These are phyloP conservation scores for Cadophora luteo-olivacea DNA, from an alignment of 2,329 filamentous ascomycete genomes.

Conservation along the genomic window DNA sequence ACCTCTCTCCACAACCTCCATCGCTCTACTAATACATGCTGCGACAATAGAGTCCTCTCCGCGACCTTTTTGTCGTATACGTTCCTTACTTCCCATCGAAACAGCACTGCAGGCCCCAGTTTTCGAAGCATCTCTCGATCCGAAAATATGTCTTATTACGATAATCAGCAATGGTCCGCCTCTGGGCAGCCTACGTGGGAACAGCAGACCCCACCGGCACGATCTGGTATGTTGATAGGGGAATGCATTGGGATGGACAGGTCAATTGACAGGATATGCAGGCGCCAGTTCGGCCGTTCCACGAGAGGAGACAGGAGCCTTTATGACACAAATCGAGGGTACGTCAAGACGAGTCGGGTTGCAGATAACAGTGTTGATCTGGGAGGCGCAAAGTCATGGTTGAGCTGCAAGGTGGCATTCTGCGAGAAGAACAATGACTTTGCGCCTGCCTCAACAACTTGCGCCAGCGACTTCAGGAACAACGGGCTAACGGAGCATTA, in stretches of 20 bases:
- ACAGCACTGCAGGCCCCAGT: constrained; percentile 43
- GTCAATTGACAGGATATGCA: constrained; percentile 48
- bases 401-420: constrained; percentile 18
- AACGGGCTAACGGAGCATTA: constrained; percentile 33
- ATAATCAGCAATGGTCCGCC: constrained; percentile 69
- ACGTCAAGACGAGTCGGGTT: constrained; percentile 51
- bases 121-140: constrained; percentile 43
- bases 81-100: constrained; percentile 42
- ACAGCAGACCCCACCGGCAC: constrained; percentile 73
- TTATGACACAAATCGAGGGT: constrained; percentile 90
- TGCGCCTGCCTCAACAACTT: constrained; percentile 10
- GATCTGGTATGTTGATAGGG: constrained; percentile 64
- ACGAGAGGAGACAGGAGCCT: constrained; percentile 78
- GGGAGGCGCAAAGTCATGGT: constrained; percentile 26
- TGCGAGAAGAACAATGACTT: background rate
- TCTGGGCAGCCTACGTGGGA: constrained; percentile 70
- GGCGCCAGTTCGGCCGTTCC: constrained; percentile 78
- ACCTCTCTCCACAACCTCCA: background rate
- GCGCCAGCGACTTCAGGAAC: constrained; percentile 14
- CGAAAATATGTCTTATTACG: constrained; percentile 70
- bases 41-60: constrained; percentile 32
- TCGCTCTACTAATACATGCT: constrained; percentile 23
- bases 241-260: constrained; percentile 20
- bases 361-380: constrained; percentile 10
- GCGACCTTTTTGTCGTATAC: constrained; percentile 42